phyloP scores from a whole-genome alignment of 164 flowering plant species.

The Vitis rotundifolia region DNA sequence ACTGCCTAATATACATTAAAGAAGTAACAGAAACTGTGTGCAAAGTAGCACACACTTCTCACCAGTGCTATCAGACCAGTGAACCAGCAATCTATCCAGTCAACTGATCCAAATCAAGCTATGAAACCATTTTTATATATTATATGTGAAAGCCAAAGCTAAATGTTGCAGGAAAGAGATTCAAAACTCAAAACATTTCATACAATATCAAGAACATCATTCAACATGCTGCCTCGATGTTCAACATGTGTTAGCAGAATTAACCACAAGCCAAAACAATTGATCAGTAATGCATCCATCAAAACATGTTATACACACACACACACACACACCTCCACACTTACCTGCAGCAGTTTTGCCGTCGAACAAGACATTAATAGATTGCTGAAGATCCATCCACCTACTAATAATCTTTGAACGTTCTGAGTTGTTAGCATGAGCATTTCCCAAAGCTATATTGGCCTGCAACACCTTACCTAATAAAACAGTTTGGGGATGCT shows the following conservation, averaged over 20 bases:
- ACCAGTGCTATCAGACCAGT: too few relatives aligned
- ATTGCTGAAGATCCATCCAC: constrained; percentile 80
- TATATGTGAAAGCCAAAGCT: too few relatives aligned
- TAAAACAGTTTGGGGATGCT: constrained; percentile 78
- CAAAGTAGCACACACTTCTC: background rate
- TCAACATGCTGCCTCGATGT: too few relatives aligned
- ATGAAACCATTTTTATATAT: too few relatives aligned
- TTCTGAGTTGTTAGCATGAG: constrained; percentile 39
- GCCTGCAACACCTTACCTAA: constrained; percentile 57
- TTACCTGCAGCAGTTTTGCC: constrained; percentile 60
- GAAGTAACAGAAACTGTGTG: background rate
- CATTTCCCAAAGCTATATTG: constrained; percentile 55
- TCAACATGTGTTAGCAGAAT: too few relatives aligned
- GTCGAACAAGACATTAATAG: constrained; percentile 66
- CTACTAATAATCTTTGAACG: constrained; percentile 31
- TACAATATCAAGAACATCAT: too few relatives aligned
- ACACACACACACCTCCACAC: constrained; percentile 1
- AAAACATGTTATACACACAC: background rate
- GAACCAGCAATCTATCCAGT: too few relatives aligned
- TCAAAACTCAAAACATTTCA: too few relatives aligned
- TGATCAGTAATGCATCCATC: too few relatives aligned
- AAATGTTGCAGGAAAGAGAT: too few relatives aligned
- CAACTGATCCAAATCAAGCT: too few relatives aligned
- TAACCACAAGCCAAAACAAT: too few relatives aligned
- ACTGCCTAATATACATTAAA: background rate